These are phyloP conservation scores for Ceratocystis smalleyi DNA, from an alignment of 2,329 filamentous ascomycete genomes.

Conservation along the genomic window DNA sequence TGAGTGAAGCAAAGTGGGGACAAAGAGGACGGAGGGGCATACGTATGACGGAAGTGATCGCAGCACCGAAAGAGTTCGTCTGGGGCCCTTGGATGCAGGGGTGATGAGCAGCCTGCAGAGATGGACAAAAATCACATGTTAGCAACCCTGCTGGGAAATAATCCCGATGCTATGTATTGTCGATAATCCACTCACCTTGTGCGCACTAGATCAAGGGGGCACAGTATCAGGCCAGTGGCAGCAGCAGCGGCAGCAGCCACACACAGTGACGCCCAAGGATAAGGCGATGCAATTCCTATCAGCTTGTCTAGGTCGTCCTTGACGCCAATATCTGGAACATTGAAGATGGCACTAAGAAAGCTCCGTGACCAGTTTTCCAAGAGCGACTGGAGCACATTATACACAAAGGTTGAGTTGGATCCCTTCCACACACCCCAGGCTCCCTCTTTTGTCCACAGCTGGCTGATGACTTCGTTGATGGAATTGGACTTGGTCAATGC, in stretches of 20 bases:
- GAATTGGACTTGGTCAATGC: constrained; percentile 61
- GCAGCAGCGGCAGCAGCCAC: constrained; percentile 51
- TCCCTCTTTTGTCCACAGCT: constrained; percentile 79
- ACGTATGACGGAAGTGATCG: constrained; percentile 63
- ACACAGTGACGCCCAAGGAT: constrained; percentile 64
- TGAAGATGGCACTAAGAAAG: constrained; percentile 76
- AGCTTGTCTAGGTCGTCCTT: constrained; percentile 65
- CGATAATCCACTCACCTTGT: constrained; percentile 40
- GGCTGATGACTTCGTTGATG: constrained; percentile 68
- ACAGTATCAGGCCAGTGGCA: constrained; percentile 63
- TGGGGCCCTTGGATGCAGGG: constrained; percentile 55
- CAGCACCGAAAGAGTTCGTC: constrained; percentile 64
- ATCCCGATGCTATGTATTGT: not conserved
- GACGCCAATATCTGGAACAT: constrained; percentile 69
- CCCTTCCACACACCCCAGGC: constrained; percentile 90
- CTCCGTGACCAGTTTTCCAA: constrained; percentile 86
- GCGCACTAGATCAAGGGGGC: constrained; percentile 78
- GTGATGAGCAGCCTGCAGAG: constrained; percentile 59
- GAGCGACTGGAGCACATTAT: constrained; percentile 70
- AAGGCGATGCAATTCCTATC: constrained; percentile 56
- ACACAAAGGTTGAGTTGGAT: constrained; percentile 83
- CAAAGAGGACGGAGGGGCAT: constrained; percentile 52
- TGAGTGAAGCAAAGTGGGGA: constrained; percentile 78
- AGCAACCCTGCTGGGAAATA: constrained; percentile 19
- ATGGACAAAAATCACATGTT: constrained; percentile 19